These are phyloP conservation scores for Sugiyamaella boreocaroliniensis DNA, from an alignment of 805 yeast genomes.

Conservation along the genomic window DNA sequence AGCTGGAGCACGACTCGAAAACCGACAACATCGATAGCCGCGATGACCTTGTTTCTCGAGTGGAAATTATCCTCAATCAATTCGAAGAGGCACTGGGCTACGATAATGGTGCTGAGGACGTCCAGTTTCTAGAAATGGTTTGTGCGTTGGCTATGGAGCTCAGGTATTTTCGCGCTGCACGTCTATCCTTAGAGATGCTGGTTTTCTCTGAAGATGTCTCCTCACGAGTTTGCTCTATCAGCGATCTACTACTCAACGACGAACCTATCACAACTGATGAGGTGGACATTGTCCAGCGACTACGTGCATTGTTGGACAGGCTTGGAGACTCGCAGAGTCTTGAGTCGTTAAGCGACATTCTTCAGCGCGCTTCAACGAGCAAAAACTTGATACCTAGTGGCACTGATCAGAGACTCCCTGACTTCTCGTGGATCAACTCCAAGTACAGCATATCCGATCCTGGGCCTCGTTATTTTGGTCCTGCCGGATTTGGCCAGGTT, in stretches of 20 bases:
- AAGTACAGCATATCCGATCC: conserved; percentile 7
- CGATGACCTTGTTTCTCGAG: conserved; percentile 25
- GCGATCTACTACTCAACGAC: conserved; percentile 10
- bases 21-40: conserved; percentile 24
- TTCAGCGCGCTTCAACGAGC: neutral
- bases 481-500: conserved; percentile 2
- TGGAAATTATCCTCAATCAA: conserved; percentile 50
- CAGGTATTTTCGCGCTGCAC: conserved; percentile 19
- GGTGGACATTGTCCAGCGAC: conserved; percentile 1
- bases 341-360: neutral
- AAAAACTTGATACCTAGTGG: neutral
- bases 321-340: conserved; percentile 12
- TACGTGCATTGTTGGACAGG: conserved; percentile 6
- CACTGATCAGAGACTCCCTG: neutral
- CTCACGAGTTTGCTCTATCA: conserved; percentile 12
- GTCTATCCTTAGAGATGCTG: conserved; percentile 21
- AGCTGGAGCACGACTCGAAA: conserved; percentile 24
- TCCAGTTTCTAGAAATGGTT: conserved; percentile 17
- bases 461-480: conserved; percentile 1
- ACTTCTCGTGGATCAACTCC: conserved; percentile 12
- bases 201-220: conserved; percentile 9
- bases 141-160: conserved; percentile 14
- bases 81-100: conserved; percentile 48
- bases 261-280: conserved; percentile 17
- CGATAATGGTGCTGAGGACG: conserved; percentile 19